Conservation (phyloP, 148 eudicot genomes). For the Rhododendron williamsianum region DNA sequence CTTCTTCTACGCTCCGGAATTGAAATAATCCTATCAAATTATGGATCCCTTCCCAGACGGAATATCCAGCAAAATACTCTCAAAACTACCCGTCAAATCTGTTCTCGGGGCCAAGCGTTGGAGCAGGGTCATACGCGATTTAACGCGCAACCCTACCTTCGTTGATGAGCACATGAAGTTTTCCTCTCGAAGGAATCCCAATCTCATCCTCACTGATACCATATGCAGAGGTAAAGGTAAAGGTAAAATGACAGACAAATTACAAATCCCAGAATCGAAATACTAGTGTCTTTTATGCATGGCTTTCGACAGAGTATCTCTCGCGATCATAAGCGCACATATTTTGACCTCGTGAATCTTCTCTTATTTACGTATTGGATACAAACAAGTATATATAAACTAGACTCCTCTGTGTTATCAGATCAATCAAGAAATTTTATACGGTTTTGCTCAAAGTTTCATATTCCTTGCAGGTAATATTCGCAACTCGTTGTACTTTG, state of each 20-base stretch:
- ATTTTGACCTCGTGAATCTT: no score
- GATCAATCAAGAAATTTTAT: neutral
- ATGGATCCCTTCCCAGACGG: neutral
- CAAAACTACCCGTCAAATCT: neutral
- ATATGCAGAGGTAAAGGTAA: neutral
- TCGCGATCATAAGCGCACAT: no score
- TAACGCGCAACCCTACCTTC: neutral
- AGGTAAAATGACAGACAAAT: neutral
- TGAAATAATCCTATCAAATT: neutral
- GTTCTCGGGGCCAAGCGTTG: neutral
- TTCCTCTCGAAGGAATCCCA: neutral
- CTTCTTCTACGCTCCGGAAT: neutral
- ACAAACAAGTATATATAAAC: no score
- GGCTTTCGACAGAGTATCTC: no score
- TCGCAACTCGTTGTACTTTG: neutral
- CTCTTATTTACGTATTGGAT: no score
- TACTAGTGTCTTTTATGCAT: neutral
- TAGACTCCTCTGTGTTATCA: neutral
- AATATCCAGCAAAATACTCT: neutral
- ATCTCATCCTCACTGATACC: neutral
- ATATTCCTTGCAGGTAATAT: neutral
- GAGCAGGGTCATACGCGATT: neutral
- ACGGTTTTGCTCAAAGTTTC: neutral
- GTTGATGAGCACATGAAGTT: neutral
- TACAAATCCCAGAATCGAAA: neutral